Evolutionary conservation across 148 eudicot genomes (phyloP), one percentile per base, ranked within the genome.

Genomic region (Rheum nobile): DNA sequence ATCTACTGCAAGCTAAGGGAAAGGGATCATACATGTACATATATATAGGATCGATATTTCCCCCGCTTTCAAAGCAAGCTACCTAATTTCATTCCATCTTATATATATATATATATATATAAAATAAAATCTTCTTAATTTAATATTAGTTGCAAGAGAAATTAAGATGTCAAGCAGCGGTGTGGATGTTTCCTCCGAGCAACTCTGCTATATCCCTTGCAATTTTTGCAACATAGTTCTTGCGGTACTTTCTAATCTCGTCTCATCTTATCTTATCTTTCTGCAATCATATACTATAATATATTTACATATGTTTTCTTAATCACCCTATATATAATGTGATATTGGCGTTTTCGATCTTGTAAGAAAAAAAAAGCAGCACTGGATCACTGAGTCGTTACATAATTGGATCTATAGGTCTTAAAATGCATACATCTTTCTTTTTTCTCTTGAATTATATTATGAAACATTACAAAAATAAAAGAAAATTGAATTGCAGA

Each of bases 181-280:
- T 50, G 72, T 77, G 19, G 87, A 87, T 74, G 80, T 76, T 67
- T 63, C 80, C 24, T 17, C 88, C 37, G 97, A 92, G 78, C 90
- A 92, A 77, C 89, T 92, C 70, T 90, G 96, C 85, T 92, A 92
- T 80, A 87, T 92, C 74, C 97, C 97, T 87, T 92, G 97, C 88
- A 92, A 86, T 76, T 92, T 88, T 77, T 92, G 97, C 93, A 88
- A 80, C 59, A 88, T 85, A 11, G 87, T 72, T 28, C 75, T 72
- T 17, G 75, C 75, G 54, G 75, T 72, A 5, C 6, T 6, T 43
- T 47, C 61, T 72, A 21, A 37, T 71, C 48, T 11, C 17, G 14
- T 57, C 67, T 5, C 6, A 47, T 47, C 52, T 47, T 2, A 3
- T 3, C 16, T 3, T 17, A 2, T 41, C 43, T 9, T 35, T 4